Evolutionary conservation across 2,329 filamentous ascomycete species (phyloP), one percentile per base, ranked within the genome.

Genomic region (Fusarium cicatricum): DNA sequence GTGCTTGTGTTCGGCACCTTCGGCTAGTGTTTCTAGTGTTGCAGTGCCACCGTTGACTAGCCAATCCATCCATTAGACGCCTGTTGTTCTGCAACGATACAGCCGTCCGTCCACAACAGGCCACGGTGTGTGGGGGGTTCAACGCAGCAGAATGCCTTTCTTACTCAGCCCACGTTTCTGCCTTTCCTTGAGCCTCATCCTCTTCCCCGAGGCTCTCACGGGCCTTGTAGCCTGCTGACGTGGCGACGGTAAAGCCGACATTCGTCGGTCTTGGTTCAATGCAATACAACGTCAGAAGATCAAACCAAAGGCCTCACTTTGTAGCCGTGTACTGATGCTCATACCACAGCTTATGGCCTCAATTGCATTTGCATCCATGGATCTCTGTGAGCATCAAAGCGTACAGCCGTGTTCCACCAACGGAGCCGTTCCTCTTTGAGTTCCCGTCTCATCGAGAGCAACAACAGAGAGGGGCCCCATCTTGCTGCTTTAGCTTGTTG

Each of bases 221-320:
- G 53, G 56, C 42, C 58, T 57, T 52, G 31, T 52, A 40, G 17
- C 23, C 41, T 52, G 62, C 62, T 64, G 62, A 67, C 64, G 60
- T 66, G 65, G 60, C 65, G 49, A 29, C 26, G 14, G 33, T 44
- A 17, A 48, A 36, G 5, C n/a, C 21, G 11, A 34, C 15, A 34
- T 36, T 51, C 38, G 49, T 54, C 60, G 37, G 48, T 39, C n/a
- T 46, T 37, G 14, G 9, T 17, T n/a, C 45, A 19, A 41, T 61
- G 55, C 55, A 48, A 49, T 44, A 33, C 48, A 28, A 48, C 49
- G 65, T 67, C 61, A 63, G 49, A 46, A 33, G 49, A 57, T 61
- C 40, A 41, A 7, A 37, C 31, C 45, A 31, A 21, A 15, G 31
- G 42, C n/a, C 19, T 42, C 36, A 4, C 26, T 11, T 12, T 28